Conservation (phyloP, 306 rosid genomes). For the Astragalus glycyphyllos region DNA sequence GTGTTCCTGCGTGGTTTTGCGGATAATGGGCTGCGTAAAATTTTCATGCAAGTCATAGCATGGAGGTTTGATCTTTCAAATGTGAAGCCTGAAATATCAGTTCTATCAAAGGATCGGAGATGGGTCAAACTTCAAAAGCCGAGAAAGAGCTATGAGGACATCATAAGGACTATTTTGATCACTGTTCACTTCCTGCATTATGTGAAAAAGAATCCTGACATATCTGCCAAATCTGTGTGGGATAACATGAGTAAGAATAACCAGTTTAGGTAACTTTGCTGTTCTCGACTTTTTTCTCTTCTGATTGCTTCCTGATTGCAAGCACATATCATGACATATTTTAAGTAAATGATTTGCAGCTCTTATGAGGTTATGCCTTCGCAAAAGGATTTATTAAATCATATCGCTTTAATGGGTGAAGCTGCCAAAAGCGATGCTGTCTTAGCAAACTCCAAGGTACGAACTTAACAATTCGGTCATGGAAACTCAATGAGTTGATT, state of each 20-base stretch:
- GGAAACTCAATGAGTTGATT: slow-evolving; percentile 30
- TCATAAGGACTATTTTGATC: slow-evolving; percentile 63
- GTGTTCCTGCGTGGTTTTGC: slow-evolving; percentile 63
- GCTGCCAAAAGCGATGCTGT: slow-evolving; percentile 49
- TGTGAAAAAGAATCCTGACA: slow-evolving; percentile 62
- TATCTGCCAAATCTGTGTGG: slow-evolving; percentile 69
- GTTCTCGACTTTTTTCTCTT: slow-evolving; percentile 12
- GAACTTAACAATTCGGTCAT: slow-evolving; percentile 17
- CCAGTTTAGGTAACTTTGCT: slow-evolving; percentile 61
- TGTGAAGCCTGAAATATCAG: slow-evolving; percentile 67
- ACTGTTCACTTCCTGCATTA: slow-evolving; percentile 69
- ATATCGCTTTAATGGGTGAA: slow-evolving; percentile 46
- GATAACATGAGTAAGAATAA: slow-evolving; percentile 70
- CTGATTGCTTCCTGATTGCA: slow-evolving; percentile 12
- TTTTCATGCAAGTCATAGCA: slow-evolving; percentile 65
- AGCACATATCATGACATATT: slow-evolving; percentile 23
- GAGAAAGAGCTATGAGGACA: slow-evolving; percentile 72
- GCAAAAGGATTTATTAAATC: slow-evolving; percentile 43
- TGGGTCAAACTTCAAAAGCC: slow-evolving; percentile 89
- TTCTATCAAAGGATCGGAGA: slow-evolving; percentile 61
- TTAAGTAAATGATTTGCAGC: slow-evolving; percentile 51
- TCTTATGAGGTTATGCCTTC: slow-evolving; percentile 56
- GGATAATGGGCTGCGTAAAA: slow-evolving; percentile 72
- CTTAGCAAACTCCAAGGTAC: slow-evolving; percentile 66
- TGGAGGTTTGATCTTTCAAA: slow-evolving; percentile 80